Percentiles rank a stretch among this genome's conserved stretches.
phyloP scores from a whole-genome alignment of 345 rosid species.

The Arabidopsis suecica region DNA sequence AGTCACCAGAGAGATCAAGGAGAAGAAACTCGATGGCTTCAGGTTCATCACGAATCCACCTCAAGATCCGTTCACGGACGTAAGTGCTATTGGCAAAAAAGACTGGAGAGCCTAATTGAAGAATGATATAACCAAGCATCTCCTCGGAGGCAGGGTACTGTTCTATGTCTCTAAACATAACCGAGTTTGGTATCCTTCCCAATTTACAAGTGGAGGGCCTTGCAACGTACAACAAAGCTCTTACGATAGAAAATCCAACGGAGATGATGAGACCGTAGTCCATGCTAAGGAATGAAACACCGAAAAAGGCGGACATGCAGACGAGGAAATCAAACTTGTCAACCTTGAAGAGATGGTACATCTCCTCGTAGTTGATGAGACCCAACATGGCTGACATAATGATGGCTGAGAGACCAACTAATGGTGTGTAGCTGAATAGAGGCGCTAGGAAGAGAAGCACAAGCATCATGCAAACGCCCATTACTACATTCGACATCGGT shows the following conservation, averaged over 20 bases:
- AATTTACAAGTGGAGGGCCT: conserved; percentile 81
- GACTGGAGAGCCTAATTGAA: conserved; percentile 88
- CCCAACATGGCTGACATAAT: conserved; percentile 95
- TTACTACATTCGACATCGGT: conserved; percentile 77
- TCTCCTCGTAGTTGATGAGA: conserved; percentile 68
- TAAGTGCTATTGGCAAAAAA: conserved; percentile 81
- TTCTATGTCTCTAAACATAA: conserved; percentile 64
- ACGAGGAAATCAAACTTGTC: conserved; percentile 84
- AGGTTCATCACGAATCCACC: conserved; percentile 64
- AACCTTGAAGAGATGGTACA: conserved; percentile 66
- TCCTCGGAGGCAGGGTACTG: conserved; percentile 64
- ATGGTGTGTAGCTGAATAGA: conserved; percentile 82
- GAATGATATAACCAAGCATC: conserved; percentile 58
- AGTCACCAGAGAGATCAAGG: conserved; percentile 73
- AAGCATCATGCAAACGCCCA: conserved; percentile 87
- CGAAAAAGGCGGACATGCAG: conserved; percentile 77
- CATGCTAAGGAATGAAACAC: conserved; percentile 84
- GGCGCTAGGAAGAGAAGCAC: conserved; percentile 82
- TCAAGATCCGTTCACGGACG: conserved; percentile 69
- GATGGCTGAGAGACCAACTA: conserved; percentile 86
- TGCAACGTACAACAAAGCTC: conserved; percentile 73
- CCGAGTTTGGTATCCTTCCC: conserved; percentile 64
- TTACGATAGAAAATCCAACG: conserved; percentile 66
- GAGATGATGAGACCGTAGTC: conserved; percentile 81
- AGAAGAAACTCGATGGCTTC: conserved; percentile 61